Evolutionary conservation across 352 stramenopile species (phyloP), one percentile per base, ranked within the genome.

Genomic region (Globisporangium camurandrum): DNA sequence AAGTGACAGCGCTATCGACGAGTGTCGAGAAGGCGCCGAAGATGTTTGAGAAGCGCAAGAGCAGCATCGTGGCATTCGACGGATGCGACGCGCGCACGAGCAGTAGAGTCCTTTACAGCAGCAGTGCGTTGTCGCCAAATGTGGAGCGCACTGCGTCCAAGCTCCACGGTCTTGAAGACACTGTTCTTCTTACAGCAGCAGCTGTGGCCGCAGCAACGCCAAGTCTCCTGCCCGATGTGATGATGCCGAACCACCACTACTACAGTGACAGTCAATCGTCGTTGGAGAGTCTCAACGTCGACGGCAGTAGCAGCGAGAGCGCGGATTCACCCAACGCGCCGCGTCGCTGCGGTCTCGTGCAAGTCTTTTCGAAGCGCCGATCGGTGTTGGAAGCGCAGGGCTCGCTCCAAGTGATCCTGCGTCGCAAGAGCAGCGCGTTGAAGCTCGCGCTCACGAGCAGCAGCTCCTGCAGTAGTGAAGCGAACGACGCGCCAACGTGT

Each of bases 361-460:
- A 47, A 6, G 20, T 47, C 14, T 46, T 64, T 19, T 58, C 68
- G 2, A 67, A 56, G 22, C 27, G 56, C 19, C 57, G 49, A 27
- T 64, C 64, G 19, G 17, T 77, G 33, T 22, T 73, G 1, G 47
- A 80, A 11, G 45, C 59, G 11, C 65, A 78, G 30, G 66, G 75
- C 45, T 77, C 66, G 38, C 44, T 77, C n/a, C 62, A 61, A 20
- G 11, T 61, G 11, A 11, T 82, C 12, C 37, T 66, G 17, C 39
- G 28, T 1, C 50, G 56, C 0, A 58, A 54, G 1, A 60, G 65
- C 9, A 63, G 42, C 46, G 54, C 61, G n/a, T 33, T n/a, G 5
- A 41, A 39, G 7, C n/a, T 52, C 22, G n/a, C 19, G 34, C 17
- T 44, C 2, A 26, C 31, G 19, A 44, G 16, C 7, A 30, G 27